These are phyloP conservation scores for Solanum hybrid DNA, from an alignment of 305 asterid genomes.

Conservation along the genomic window DNA sequence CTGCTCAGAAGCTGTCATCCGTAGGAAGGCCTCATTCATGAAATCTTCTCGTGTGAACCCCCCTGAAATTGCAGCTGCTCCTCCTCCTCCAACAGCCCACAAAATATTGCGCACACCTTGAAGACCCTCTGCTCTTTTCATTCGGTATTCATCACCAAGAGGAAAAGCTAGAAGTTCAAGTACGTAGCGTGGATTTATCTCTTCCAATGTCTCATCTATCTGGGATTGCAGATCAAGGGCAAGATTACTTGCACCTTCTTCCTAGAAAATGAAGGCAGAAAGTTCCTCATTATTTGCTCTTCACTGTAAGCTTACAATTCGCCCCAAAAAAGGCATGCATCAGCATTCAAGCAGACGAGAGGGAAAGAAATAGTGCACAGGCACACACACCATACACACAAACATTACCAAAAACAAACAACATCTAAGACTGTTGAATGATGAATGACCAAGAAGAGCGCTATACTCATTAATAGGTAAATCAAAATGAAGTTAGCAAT, in stretches of 20 bases:
- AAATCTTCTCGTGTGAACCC: constrained; percentile 94
- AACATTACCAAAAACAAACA: background rate
- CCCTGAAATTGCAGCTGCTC: constrained; percentile 88
- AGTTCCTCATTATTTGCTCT: constrained; percentile 1
- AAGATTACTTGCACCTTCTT: constrained; percentile 94
- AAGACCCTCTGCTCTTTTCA: constrained; percentile 78
- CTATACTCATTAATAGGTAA: background rate
- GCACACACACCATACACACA: background rate
- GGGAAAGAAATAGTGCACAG: background rate
- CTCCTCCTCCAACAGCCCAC: constrained; percentile 99
- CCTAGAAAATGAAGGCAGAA: constrained; percentile 32
- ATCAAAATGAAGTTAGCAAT: background rate
- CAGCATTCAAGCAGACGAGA: background rate
- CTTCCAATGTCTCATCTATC: constrained; percentile 90
- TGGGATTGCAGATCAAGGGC: constrained; percentile 90
- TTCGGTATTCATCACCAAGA: constrained; percentile 51
- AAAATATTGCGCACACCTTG: constrained; percentile 86
- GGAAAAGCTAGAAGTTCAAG: constrained; percentile 83
- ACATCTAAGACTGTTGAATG: background rate
- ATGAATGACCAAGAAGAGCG: background rate
- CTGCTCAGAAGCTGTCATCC: constrained; percentile 96
- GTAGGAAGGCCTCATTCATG: constrained; percentile 82
- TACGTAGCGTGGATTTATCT: constrained; percentile 72
- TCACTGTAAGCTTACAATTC: background rate
- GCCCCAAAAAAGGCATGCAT: background rate